A percentile compares a stretch with the other conserved stretches of the same genome.
These are phyloP conservation scores for Hygrophorus russula DNA, from an alignment of 768 basidiomycete genomes.

Conservation along the genomic window DNA sequence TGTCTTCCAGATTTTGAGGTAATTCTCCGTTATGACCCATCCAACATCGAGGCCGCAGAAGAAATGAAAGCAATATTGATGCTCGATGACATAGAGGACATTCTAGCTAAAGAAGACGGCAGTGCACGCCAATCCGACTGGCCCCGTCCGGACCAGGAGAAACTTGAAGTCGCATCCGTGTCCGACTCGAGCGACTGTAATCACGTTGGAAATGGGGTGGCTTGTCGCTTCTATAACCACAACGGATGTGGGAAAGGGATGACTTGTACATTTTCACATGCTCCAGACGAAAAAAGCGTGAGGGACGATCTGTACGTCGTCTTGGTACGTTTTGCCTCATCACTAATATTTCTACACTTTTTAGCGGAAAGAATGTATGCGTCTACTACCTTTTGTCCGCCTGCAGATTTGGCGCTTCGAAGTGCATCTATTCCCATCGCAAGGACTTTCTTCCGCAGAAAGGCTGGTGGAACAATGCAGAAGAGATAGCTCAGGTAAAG, in stretches of 20 bases:
- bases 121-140: no score
- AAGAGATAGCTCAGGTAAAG: no score
- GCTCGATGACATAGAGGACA: no score
- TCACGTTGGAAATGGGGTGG: constrained; percentile 38
- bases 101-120: no score
- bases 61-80: no score
- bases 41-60: no score
- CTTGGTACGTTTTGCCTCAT: neutral
- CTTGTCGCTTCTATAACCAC: constrained; percentile 50
- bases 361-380: constrained; percentile 45
- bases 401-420: constrained; percentile 25
- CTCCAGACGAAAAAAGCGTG: constrained; percentile 43
- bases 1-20: neutral
- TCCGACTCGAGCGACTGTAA: constrained; percentile 32
- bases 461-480: constrained; percentile 8
- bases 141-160: no score
- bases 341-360: neutral
- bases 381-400: constrained; percentile 24
- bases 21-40: no score
- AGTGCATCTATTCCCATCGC: constrained; percentile 33
- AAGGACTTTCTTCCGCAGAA: constrained; percentile 23
- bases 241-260: constrained; percentile 32
- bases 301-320: constrained; percentile 39
- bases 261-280: constrained; percentile 37
- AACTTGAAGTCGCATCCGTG: no score